Base-by-base conservation (phyloP, 495 filamentous ascomycete species). In the Hypoxylon trugodes region DNA sequence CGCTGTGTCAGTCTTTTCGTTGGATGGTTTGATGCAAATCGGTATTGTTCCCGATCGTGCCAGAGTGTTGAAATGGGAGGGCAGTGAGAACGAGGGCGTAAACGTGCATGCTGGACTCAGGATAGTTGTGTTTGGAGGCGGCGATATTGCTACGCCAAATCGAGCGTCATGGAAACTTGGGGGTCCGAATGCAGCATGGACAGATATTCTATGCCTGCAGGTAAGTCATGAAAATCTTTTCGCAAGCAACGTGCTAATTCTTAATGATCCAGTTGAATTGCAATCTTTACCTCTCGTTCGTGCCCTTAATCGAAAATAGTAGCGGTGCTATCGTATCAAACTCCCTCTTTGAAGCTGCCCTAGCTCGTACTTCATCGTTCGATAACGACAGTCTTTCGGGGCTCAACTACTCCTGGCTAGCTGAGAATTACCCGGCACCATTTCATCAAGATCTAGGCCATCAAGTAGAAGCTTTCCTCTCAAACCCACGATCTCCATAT, bases 381-480 rank as follows among this genome's bases (percentile, higher is more conserved):
- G 51, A 64, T 25, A 32, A 71, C 10, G 66, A 57, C 7, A 75
- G 69, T 0, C 57, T 51, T 7, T 26, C 18, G 5, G 57, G 68
- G 6, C 49, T 68, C 25, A 66, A 77, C 42, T 78, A 79, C 50
- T 74, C 65, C 13, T 79, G 79, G 55, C 65, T 76, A 4, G 26
- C 69, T 0, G 48, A 72, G 6, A 68, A 69, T 16, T 80, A 77
- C 38, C 65, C 71, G 12, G 52, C 65, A 0, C 56, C 66, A 6
- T 16, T 42, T 18, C 56, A 77, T 13, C 73, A 73, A 10, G 80
- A 82, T 40, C 62, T 83, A 1, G 53, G 66, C n/a, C 46, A 65
- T 3, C 81, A 83, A 55, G 54, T 82, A 8, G 47, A 75, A 10
- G 42, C 58, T 3, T 83, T 79, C 49, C 68, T 82, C 33, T 33